Conservation (phyloP, 192 early-diverging fungal species). For the Coemansia sp. region DNA sequence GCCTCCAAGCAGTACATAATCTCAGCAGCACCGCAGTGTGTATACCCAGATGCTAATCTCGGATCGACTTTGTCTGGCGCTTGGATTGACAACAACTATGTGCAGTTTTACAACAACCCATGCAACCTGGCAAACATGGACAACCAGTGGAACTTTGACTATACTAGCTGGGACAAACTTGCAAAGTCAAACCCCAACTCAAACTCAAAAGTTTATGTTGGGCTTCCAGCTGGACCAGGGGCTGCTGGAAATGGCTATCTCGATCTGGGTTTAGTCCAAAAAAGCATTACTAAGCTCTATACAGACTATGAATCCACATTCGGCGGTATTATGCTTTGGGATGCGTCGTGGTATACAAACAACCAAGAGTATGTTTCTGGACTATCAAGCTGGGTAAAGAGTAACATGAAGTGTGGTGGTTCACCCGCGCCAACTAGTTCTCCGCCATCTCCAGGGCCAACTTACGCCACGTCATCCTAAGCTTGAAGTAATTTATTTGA, state of each 20-base stretch:
- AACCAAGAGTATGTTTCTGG: slow-evolving; percentile 46
- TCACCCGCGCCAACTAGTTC: slow-evolving; percentile 7
- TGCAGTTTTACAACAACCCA: slow-evolving; percentile 84
- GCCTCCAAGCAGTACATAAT: slow-evolving; percentile 59
- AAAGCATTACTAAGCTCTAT: slow-evolving; percentile 49
- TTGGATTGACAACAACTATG: slow-evolving; percentile 66
- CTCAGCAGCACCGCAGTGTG: slow-evolving; percentile 72
- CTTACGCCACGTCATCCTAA: not conserved
- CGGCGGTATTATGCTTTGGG: slow-evolving; percentile 77
- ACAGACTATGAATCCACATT: slow-evolving; percentile 58
- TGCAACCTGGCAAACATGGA: slow-evolving; percentile 58
- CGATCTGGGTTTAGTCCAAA: slow-evolving; percentile 35
- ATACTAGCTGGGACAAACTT: slow-evolving; percentile 64
- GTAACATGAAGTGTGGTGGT: slow-evolving; percentile 31
- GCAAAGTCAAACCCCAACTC: slow-evolving; percentile 57
- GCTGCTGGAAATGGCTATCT: slow-evolving; percentile 66
- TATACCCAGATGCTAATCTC: slow-evolving; percentile 67
- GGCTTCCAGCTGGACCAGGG: slow-evolving; percentile 59
- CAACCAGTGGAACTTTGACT: slow-evolving; percentile 69
- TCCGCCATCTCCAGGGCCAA: slow-evolving; percentile 8
- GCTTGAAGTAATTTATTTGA: not conserved
- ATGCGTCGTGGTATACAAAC: slow-evolving; percentile 64
- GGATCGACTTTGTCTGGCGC: slow-evolving; percentile 56
- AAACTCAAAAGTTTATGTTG: slow-evolving; percentile 63
- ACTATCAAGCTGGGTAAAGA: slow-evolving; percentile 43